phyloP scores from a whole-genome alignment of 257 asterid species.

The Solanum lignicaule region DNA sequence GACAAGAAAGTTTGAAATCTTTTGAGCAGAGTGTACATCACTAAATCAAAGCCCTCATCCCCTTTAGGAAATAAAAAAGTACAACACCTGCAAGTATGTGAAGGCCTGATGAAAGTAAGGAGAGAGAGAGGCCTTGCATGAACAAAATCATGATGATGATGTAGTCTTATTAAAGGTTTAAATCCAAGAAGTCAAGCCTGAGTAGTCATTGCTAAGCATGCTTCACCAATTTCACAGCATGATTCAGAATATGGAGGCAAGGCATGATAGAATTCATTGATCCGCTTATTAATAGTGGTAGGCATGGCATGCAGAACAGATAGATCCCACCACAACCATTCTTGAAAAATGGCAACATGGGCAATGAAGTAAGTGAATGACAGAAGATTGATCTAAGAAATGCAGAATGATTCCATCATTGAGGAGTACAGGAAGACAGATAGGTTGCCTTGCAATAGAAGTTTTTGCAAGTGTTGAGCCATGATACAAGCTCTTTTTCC shows the following conservation, averaged over 20 bases:
- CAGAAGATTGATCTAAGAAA: slow-evolving; percentile 39
- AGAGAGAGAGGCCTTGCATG: slow-evolving; percentile 70
- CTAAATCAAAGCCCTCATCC: slow-evolving; percentile 29
- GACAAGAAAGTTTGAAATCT: background rate
- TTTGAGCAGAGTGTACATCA: slow-evolving; percentile 10
- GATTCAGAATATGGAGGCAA: slow-evolving; percentile 62
- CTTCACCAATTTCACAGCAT: slow-evolving; percentile 81
- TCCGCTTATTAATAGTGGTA: slow-evolving; percentile 52
- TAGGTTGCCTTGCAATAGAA: slow-evolving; percentile 62
- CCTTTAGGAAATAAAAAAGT: slow-evolving; percentile 28
- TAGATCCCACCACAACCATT: slow-evolving; percentile 46
- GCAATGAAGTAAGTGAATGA: slow-evolving; percentile 39
- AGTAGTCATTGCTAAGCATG: slow-evolving; percentile 62
- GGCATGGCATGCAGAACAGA: slow-evolving; percentile 72
- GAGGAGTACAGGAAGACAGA: slow-evolving; percentile 60
- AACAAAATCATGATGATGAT: slow-evolving; percentile 52
- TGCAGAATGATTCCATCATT: slow-evolving; percentile 60
- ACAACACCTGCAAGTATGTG: slow-evolving; percentile 88
- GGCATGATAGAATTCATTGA: slow-evolving; percentile 70
- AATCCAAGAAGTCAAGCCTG: slow-evolving; percentile 47
- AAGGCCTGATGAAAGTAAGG: slow-evolving; percentile 72
- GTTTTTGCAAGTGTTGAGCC: slow-evolving; percentile 56
- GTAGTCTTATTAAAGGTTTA: slow-evolving; percentile 46
- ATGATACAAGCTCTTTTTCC: slow-evolving; percentile 56
- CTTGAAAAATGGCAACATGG: slow-evolving; percentile 49